Evolutionary conservation across 306 rosid genomes (phyloP).

Genomic region (Morella rubra): DNA sequence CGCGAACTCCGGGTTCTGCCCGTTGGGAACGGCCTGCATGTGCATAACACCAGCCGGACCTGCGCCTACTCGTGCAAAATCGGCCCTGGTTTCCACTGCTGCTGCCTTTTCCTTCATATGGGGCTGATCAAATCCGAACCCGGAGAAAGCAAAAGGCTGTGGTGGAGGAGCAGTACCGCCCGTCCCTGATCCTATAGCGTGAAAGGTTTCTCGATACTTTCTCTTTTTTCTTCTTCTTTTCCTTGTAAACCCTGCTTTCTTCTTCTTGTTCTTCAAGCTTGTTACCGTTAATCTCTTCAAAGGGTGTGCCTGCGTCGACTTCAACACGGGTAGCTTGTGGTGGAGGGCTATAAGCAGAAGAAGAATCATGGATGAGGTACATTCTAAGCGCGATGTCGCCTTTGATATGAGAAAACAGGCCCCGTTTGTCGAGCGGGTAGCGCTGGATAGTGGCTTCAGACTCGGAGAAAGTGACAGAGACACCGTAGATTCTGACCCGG

Average conservation of each 20-base stretch:
- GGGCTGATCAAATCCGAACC: constrained; percentile 9
- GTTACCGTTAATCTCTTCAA: constrained; percentile 66
- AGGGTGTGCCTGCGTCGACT: constrained; percentile 35
- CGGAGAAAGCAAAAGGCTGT: constrained; percentile 15
- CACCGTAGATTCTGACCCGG: constrained; percentile 66
- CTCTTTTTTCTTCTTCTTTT: constrained; percentile 53
- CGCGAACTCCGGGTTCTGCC: constrained; percentile 68
- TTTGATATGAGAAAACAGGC: constrained; percentile 55
- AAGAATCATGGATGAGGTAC: constrained; percentile 39
- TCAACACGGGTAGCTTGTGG: constrained; percentile 5
- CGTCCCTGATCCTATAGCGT: constrained; percentile 62
- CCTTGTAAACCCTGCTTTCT: constrained; percentile 21
- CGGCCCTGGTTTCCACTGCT: constrained; percentile 42
- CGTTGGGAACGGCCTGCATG: constrained; percentile 49
- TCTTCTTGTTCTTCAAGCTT: constrained; percentile 36
- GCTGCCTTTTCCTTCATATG: constrained; percentile 16
- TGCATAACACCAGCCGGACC: constrained; percentile 65
- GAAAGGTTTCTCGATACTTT: constrained; percentile 75
- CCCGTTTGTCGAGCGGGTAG: constrained; percentile 84
- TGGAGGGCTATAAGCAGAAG: constrained; percentile 15
- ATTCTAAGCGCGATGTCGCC: constrained; percentile 79
- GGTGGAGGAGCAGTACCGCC: constrained; percentile 37
- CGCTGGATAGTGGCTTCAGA: constrained; percentile 55
- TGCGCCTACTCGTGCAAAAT: constrained; percentile 63
- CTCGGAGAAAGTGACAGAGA: constrained; percentile 58